Conservation (phyloP, 805 yeast species). For the Metschnikowia reukaufii region DNA sequence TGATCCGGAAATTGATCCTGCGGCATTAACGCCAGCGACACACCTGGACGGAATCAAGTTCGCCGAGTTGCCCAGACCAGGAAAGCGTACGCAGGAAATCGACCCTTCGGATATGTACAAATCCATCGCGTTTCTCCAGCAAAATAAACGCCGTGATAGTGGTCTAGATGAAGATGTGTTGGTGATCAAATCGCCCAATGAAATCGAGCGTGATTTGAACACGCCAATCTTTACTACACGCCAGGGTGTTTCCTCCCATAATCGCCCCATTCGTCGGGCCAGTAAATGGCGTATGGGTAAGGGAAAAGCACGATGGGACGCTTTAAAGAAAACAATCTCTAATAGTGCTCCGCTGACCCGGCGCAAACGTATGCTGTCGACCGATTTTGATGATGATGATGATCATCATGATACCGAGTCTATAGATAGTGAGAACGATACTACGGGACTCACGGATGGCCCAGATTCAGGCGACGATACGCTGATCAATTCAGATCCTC, state of each 20-base stretch:
- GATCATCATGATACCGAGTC: conserved; percentile 13
- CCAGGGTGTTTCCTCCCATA: conserved; percentile 1
- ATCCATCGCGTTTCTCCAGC: conserved; percentile 78
- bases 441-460: conserved; percentile 6
- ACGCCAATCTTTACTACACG: conserved; percentile 37
- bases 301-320: conserved; percentile 20
- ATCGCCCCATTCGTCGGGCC: conserved; percentile 1
- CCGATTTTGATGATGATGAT: conserved; percentile 6
- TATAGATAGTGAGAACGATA: conserved; percentile 14
- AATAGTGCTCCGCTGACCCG: conserved; percentile 13
- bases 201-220: conserved; percentile 46
- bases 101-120: conserved; percentile 82
- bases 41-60: conserved; percentile 48
- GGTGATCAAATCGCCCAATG: conserved; percentile 76
- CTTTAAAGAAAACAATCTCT: conserved; percentile 27
- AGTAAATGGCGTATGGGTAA: conserved; percentile 14
- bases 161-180: conserved; percentile 68
- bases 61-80: conserved; percentile 59
- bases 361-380: conserved; percentile 4
- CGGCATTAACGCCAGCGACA: background rate
- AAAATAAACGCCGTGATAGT: conserved; percentile 32
- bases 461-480: conserved; percentile 8
- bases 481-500: conserved; percentile 1
- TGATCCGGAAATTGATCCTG: background rate
- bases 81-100: conserved; percentile 38